Evolutionary conservation across 805 yeast species (phyloP), one percentile per base, ranked within the genome.

Genomic region (Wickerhamomyces canadensis): DNA sequence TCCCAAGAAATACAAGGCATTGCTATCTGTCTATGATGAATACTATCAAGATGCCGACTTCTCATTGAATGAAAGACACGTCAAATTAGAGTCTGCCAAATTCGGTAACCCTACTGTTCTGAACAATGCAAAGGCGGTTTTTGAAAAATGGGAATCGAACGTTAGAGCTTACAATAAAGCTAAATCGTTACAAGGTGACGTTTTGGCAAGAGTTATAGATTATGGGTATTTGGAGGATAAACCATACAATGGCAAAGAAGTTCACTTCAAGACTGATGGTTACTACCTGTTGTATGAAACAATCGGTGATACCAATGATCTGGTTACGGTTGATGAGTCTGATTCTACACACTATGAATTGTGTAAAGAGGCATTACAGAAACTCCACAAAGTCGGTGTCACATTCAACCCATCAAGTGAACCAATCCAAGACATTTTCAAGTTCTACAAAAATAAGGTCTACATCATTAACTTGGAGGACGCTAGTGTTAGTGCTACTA

Each of bases 191-290:
- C 56, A 54, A 31, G 57, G 57, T 5, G 49, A 45, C 13, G 28
- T 42, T 2, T 25, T 54, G 15, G 56, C 55, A 2, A 41, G 33
- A 26, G 41, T 56, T 23, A 17, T 54, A 6, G 55, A 52, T 31
- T 47, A 44, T 27, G 61, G 60, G 0, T 51, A 48, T 27, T 15
- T 54, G 18, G 55, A 54, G 35, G 60, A 57, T 27, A 41, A 41
- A 19, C 39, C 47, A 12, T 34, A 44, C 35, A 51, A 53, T 25
- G 38, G 24, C 5, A 22, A 37, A 7, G 36, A 32, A 7, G 29
- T 47, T 8, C 58, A 54, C 33, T 50, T 48, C 37, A 51, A 45
- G 19, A 33, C 49, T 9, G 58, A 54, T 38, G 58, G 58, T 1
- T 52, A 49, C 34, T 54, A 45, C 36, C 38, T 54, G 11, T 23